Conservation (phyloP, 2,329 filamentous ascomycete species). For the Colletotrichum sp. region DNA sequence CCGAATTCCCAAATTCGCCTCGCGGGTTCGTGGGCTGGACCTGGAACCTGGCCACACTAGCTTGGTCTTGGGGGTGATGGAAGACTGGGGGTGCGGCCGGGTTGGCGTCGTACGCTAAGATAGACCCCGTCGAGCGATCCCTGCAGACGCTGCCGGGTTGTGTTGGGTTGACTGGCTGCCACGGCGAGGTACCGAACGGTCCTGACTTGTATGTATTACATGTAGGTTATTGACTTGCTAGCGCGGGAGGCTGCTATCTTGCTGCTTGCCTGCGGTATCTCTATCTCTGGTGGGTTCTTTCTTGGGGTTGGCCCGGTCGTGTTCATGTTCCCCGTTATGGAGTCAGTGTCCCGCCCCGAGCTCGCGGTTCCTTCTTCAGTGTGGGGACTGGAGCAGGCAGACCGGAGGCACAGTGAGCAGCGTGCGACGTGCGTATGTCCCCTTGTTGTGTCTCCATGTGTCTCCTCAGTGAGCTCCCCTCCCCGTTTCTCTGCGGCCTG, state of each 20-base stretch:
- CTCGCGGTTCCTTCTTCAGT: not conserved
- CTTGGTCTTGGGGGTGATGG: conserved; percentile 1
- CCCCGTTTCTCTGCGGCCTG: not conserved
- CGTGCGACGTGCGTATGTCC: not conserved
- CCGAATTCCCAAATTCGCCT: not conserved
- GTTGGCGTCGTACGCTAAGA: conserved; percentile 4
- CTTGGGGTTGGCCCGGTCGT: not conserved
- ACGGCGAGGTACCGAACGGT: not conserved
- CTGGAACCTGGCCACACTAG: not conserved
- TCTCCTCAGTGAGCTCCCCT: not conserved
- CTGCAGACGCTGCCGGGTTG: not conserved
- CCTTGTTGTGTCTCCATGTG: not conserved
- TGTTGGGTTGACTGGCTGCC: not conserved
- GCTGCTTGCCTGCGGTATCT: not conserved
- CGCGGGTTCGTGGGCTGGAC: conserved; percentile 8
- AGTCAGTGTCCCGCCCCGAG: not conserved
- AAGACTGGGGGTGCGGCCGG: not conserved
- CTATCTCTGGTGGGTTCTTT: not conserved
- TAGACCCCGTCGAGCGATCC: not conserved
- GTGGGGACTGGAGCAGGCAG: not conserved
- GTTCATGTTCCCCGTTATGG: not conserved
- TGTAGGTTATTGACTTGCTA: not conserved
- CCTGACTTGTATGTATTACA: conserved; percentile 1
- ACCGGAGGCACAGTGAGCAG: not conserved
- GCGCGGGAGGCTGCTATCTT: not conserved